Conservation (phyloP, 2,329 filamentous ascomycete species). For the Plenodomus lindquistii region DNA sequence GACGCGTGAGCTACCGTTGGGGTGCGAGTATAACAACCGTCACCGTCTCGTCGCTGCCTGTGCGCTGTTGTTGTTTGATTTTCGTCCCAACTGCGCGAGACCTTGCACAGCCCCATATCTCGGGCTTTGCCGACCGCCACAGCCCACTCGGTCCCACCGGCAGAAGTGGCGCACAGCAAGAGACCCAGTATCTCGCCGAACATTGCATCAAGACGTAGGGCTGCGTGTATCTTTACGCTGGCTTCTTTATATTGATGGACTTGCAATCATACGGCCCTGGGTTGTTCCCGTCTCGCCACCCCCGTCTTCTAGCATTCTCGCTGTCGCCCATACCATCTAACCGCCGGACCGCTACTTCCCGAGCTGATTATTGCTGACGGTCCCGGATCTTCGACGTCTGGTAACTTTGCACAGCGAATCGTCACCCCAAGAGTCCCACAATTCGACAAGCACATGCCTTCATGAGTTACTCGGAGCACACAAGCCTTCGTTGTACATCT, state of each 20-base stretch:
- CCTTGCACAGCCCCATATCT: constrained; percentile 39
- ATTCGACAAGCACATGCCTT: constrained; percentile 41
- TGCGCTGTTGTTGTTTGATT: constrained; percentile 31
- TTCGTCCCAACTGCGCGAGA: constrained; percentile 23
- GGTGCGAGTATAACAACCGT: constrained; percentile 33
- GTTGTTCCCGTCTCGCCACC: constrained; percentile 37
- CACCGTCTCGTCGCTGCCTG: constrained; percentile 25
- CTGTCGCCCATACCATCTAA: constrained; percentile 25
- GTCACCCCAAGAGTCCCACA: constrained; percentile 23
- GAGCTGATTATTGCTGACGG: constrained; percentile 43
- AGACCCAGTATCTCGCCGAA: constrained; percentile 33
- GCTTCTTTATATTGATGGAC: constrained; percentile 36
- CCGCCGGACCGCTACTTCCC: constrained; percentile 26
- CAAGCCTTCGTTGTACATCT: constrained; percentile 37
- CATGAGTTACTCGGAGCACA: constrained; percentile 46
- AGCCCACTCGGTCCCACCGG: constrained; percentile 35
- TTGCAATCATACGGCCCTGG: constrained; percentile 33
- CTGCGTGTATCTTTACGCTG: constrained; percentile 31
- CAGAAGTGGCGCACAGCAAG: constrained; percentile 27
- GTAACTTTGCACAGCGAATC: constrained; percentile 22
- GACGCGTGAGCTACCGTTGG: constrained; percentile 29
- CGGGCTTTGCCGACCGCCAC: constrained; percentile 37
- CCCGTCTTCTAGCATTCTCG: constrained; percentile 34
- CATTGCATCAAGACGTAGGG: constrained; percentile 30
- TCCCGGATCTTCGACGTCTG: constrained; percentile 22